phyloP scores from a whole-genome alignment of 2,329 filamentous ascomycete genomes.

The Claviceps pazoutovae region DNA sequence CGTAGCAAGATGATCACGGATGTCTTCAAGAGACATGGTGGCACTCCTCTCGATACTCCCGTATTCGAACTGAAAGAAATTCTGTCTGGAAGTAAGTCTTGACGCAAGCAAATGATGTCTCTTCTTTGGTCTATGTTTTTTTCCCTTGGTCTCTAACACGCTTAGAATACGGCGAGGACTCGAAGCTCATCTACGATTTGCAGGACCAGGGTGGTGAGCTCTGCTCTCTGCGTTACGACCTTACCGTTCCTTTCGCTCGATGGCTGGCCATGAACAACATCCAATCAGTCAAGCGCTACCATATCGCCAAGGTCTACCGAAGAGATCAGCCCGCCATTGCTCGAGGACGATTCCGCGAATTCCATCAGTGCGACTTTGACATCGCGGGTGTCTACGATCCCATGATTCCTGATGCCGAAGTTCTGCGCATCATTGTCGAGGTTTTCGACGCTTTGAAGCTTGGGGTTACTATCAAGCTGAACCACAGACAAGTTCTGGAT shows the following conservation, averaged over 20 bases:
- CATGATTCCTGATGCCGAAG: conserved; percentile 87
- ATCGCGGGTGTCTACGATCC: conserved; percentile 78
- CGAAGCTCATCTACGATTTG: conserved; percentile 80
- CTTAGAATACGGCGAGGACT: conserved; percentile 74
- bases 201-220: conserved; percentile 74
- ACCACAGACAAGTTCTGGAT: conserved; percentile 88
- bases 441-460: conserved; percentile 68
- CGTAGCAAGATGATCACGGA: conserved; percentile 47
- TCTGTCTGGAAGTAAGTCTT: conserved; percentile 47
- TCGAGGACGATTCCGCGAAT: conserved; percentile 87
- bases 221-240: conserved; percentile 65
- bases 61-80: conserved; percentile 84
- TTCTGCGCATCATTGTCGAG: conserved; percentile 70
- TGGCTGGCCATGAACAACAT: conserved; percentile 88
- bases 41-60: conserved; percentile 63
- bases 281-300: conserved; percentile 81
- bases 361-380: conserved; percentile 96
- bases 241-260: conserved; percentile 81
- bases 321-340: conserved; percentile 49
- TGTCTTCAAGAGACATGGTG: conserved; percentile 75
- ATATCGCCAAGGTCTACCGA: conserved; percentile 73
- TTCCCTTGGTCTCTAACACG: background rate
- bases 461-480: conserved; percentile 77
- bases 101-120: no score
- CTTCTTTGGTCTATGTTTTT: background rate